Evolutionary conservation across 2,329 filamentous ascomycete genomes (phyloP).

Genomic region (Rhinocladiella similis): DNA sequence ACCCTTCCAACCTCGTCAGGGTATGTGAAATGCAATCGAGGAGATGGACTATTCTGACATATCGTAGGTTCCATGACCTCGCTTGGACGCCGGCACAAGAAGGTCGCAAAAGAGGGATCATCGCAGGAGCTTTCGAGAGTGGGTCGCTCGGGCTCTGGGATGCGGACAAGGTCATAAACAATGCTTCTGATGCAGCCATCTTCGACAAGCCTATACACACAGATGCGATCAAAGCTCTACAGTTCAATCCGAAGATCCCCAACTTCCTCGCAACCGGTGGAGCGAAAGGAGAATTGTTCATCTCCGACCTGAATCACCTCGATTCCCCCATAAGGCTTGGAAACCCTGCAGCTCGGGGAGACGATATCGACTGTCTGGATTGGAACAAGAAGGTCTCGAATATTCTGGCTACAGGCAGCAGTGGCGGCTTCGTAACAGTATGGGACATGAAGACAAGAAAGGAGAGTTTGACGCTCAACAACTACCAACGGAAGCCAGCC

Average conservation of each 20-base stretch:
- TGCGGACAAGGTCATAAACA: conserved; percentile 65
- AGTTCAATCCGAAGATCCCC: conserved; percentile 92
- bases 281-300: conserved; percentile 91
- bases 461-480: conserved; percentile 91
- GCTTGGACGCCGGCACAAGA: conserved; percentile 85
- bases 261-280: conserved; percentile 91
- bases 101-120: conserved; percentile 79
- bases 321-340: conserved; percentile 85
- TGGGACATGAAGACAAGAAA: conserved; percentile 99
- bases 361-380: conserved; percentile 93
- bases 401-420: conserved; percentile 91
- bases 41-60: conserved; percentile 6
- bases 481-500: conserved; percentile 82
- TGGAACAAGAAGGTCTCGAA: conserved; percentile 99
- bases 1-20: conserved; percentile 87
- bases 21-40: conserved; percentile 49
- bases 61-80: conserved; percentile 85
- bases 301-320: conserved; percentile 91
- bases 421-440: conserved; percentile 91
- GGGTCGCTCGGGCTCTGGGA: conserved; percentile 93
- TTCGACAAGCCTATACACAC: conserved; percentile 87
- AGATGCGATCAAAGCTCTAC: conserved; percentile 87
- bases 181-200: conserved; percentile 71
- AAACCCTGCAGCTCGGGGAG: conserved; percentile 81
- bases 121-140: conserved; percentile 93